Conservation (phyloP, 2,329 filamentous ascomycete species). For the Xylariales sp. region DNA sequence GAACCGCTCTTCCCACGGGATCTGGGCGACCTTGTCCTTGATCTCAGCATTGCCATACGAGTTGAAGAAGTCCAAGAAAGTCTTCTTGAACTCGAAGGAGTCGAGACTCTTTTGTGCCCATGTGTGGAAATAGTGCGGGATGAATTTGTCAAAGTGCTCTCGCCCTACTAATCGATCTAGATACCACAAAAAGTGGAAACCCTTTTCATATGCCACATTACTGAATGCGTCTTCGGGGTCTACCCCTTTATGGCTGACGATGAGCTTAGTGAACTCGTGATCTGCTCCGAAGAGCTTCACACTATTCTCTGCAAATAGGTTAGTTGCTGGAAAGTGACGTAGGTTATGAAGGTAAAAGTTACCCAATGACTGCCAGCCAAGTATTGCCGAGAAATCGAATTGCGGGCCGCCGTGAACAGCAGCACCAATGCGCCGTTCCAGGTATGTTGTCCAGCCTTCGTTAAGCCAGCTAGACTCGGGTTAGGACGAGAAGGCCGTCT, state of each 20-base stretch:
- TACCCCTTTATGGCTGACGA: constrained; percentile 80
- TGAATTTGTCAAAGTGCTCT: constrained; percentile 89
- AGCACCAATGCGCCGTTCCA: constrained; percentile 79
- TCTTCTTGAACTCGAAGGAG: constrained; percentile 89
- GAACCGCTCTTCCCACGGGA: constrained; percentile 90
- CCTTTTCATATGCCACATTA: constrained; percentile 90
- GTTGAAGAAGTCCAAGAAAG: constrained; percentile 79
- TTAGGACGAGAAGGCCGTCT: constrained; percentile 6
- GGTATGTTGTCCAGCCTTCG: constrained; percentile 89
- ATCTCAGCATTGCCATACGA: constrained; percentile 57
- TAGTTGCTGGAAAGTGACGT: neutral
- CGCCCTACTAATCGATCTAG: constrained; percentile 82
- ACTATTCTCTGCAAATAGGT: constrained; percentile 56
- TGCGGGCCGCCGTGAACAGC: constrained; percentile 76
- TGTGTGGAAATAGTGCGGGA: constrained; percentile 86
- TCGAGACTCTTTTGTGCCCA: constrained; percentile 86
- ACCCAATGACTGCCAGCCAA: constrained; percentile 86
- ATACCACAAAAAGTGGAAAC: constrained; percentile 89
- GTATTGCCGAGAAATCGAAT: constrained; percentile 91
- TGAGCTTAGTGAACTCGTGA: constrained; percentile 89
- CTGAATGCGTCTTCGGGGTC: constrained; percentile 97
- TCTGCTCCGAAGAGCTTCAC: constrained; percentile 74
- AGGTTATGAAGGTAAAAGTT: constrained; percentile 15
- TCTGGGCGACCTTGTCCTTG: constrained; percentile 59
- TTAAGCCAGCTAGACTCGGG: constrained; percentile 55